phyloP scores from a whole-genome alignment of 2,329 filamentous ascomycete genomes.

The Neurospora sp. region DNA sequence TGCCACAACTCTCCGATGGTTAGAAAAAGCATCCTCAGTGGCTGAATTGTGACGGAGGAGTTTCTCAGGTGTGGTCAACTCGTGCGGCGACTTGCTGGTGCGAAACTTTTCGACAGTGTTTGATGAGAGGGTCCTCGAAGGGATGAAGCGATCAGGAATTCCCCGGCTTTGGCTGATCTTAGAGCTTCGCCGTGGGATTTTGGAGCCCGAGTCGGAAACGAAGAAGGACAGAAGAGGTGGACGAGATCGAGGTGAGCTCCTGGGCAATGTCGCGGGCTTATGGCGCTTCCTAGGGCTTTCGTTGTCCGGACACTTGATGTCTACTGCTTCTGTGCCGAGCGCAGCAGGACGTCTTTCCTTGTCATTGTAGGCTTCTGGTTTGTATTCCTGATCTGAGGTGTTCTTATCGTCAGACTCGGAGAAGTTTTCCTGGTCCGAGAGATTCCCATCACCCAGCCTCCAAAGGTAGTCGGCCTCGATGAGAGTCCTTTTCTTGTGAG shows the following conservation, averaged over 20 bases:
- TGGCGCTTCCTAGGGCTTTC: background rate
- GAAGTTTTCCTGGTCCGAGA: constrained; percentile 15
- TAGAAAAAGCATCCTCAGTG: constrained; percentile 34
- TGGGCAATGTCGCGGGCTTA: constrained; percentile 10
- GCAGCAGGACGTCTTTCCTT: background rate
- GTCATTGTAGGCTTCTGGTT: background rate
- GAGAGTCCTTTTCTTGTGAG: constrained; percentile 2
- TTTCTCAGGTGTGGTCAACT: constrained; percentile 34
- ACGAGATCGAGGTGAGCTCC: constrained; percentile 4
- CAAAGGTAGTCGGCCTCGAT: constrained; percentile 1
- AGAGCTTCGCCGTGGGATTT: constrained; percentile 12
- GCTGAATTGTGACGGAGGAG: constrained; percentile 32
- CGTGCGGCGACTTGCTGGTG: constrained; percentile 31
- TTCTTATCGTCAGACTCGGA: constrained; percentile 4
- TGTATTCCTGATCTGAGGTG: background rate
- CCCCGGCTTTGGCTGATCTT: constrained; percentile 9
- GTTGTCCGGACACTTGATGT: background rate
- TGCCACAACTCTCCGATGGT: constrained; percentile 20
- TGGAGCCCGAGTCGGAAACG: constrained; percentile 2
- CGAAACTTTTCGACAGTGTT: constrained; percentile 34
- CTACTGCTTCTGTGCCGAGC: background rate
- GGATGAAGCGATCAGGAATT: constrained; percentile 41
- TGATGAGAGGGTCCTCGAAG: constrained; percentile 27
- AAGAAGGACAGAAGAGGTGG: constrained; percentile 7
- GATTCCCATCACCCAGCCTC: constrained; percentile 11